Base-by-base conservation (phyloP, 2,329 filamentous ascomycete genomes). In the Ophiostoma pallidulum region DNA sequence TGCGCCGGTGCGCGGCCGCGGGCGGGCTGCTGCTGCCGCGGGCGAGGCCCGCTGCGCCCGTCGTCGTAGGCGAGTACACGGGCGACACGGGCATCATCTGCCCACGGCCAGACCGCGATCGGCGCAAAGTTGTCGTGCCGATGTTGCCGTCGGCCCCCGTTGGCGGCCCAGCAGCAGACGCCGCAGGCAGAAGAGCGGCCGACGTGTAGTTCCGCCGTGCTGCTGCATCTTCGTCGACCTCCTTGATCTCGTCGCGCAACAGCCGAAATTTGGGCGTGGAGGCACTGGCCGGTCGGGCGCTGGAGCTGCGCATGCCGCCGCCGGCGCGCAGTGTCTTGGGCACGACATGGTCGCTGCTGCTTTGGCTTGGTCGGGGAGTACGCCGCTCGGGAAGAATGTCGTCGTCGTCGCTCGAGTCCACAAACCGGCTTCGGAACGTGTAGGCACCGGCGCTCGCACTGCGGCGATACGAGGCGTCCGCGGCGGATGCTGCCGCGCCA, bases 341-440 rank as follows among this genome's bases (percentile, higher is more conserved):
- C 39, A 68, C 60, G 13, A 70, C 29, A 69, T 16, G 75, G 71
- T 40, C n/a, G n/a, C n/a, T 85, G 82, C 47, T 87, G 83, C 57
- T 83, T 86, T 1, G 83, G 86, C 57, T 87, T 80, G 1, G 70
- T 84, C 1, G 82, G 77, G 56, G 77, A 80, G 39, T 60, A 2
- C 41, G 42, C 18, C 19, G 32, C 8, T 22, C 41, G 3, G 18
- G 19, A 4, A 16, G 69, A 6, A 39, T 19, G 24, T 51, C 70
- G 13, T 75, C 71, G 41, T 85, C 81, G 48, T 87, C 83, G 57
- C 84, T 78, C 8, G 81, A 80, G 62, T 83, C 77, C 4, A 61
- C 70, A 51, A 84, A 78, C 1, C 80, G 71, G 54, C 75, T 78
- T 7, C 64, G 58, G 57, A 75, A 78, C 4, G 49, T 49, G 24